Evolutionary conservation across 1,139 yeast genomes (phyloP).

Genomic region (Blastobotrys indianensis): DNA sequence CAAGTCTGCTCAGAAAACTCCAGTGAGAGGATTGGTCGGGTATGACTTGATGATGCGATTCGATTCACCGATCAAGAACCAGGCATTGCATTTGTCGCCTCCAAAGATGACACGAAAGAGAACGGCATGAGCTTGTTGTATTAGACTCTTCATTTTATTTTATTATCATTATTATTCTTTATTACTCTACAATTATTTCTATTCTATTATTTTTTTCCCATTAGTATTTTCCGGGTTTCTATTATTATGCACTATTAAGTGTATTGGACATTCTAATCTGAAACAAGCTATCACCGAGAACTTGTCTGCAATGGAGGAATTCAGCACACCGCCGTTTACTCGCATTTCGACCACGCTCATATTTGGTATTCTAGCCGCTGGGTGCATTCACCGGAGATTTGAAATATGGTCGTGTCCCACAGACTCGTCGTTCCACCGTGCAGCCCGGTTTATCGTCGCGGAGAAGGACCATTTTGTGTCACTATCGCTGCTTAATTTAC

Average conservation of each 20-base stretch:
- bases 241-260: background rate
- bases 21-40: constrained; percentile 1
- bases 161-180: background rate
- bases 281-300: too few relatives aligned
- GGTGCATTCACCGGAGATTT: background rate
- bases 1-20: background rate
- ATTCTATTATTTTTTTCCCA: background rate
- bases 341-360: background rate
- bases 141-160: background rate
- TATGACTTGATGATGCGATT: constrained; percentile 18
- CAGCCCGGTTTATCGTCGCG: constrained; percentile 4
- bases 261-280: background rate
- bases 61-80: constrained; percentile 30
- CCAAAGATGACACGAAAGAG: constrained; percentile 16
- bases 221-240: background rate
- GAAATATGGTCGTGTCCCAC: too few relatives aligned
- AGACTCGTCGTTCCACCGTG: background rate
- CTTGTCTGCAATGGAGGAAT: too few relatives aligned
- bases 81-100: constrained; percentile 24
- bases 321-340: background rate
- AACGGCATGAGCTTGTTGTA: constrained; percentile 5
- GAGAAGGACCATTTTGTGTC: constrained; percentile 5
- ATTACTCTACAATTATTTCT: background rate
- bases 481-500: constrained; percentile 1
- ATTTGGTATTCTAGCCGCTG: too few relatives aligned